These are phyloP conservation scores for Pisolithus microcarpus DNA, from an alignment of 768 basidiomycete genomes.

Conservation along the genomic window DNA sequence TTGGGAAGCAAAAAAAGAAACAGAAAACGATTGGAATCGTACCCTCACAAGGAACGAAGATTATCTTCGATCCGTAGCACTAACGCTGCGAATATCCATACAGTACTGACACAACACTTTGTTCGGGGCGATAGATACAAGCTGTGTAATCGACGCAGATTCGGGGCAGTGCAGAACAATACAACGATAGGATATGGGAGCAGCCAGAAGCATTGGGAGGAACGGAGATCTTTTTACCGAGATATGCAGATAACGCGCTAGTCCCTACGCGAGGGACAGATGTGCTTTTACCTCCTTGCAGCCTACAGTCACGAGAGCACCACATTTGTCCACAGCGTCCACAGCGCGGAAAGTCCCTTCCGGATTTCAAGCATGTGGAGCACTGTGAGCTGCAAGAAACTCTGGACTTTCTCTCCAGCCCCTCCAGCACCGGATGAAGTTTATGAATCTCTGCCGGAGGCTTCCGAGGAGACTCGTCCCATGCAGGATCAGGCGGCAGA, in stretches of 20 bases:
- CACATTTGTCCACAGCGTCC: constrained; percentile 51
- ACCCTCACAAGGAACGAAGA: constrained; percentile 79
- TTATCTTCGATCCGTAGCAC: constrained; percentile 40
- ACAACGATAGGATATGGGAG: neutral
- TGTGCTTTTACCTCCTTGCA: constrained; percentile 46
- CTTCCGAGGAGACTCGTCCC: constrained; percentile 7
- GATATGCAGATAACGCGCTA: constrained; percentile 3
- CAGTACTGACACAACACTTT: neutral
- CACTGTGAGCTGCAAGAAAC: constrained; percentile 40
- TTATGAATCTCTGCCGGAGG: constrained; percentile 13
- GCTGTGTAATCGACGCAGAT: neutral
- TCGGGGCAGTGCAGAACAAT: neutral
- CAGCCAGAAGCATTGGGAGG: neutral
- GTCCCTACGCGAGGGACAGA: constrained; percentile 26
- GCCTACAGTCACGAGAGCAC: constrained; percentile 58
- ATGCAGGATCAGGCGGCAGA: constrained; percentile 21
- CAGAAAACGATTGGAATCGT: constrained; percentile 59
- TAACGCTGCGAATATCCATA: neutral
- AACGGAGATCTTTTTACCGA: neutral
- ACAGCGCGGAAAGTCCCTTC: constrained; percentile 56
- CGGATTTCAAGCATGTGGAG: constrained; percentile 45
- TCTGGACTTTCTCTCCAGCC: constrained; percentile 46
- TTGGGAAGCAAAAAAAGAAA: constrained; percentile 90
- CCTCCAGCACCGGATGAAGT: constrained; percentile 41
- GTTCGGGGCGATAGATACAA: neutral